Percentiles rank a stretch among this genome's conserved stretches.
Evolutionary conservation across 345 rosid species (phyloP).

Genomic region (Heritiera littoralis): DNA sequence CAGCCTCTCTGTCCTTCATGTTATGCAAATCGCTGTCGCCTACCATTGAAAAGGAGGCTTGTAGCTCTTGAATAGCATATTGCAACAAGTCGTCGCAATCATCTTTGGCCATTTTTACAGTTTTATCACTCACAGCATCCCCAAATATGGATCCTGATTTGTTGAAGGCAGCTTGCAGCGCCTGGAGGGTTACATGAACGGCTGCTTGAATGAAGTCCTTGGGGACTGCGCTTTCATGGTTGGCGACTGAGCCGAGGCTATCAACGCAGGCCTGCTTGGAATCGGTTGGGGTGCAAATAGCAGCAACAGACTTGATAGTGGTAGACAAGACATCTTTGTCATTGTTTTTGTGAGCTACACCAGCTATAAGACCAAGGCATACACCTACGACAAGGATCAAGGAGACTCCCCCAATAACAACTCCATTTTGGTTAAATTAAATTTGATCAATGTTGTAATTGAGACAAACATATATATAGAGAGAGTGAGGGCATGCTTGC

Average conservation of each 20-base stretch:
- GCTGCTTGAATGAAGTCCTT: constrained; percentile 44
- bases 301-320: constrained; percentile 33
- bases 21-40: constrained; percentile 34
- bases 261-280: constrained; percentile 39
- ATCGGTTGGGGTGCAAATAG: constrained; percentile 37
- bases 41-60: constrained; percentile 40
- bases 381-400: constrained; percentile 36
- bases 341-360: background rate
- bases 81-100: constrained; percentile 50
- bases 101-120: constrained; percentile 41
- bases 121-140: background rate
- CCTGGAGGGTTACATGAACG: constrained; percentile 30
- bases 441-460: background rate
- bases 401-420: constrained; percentile 28
- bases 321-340: constrained; percentile 15
- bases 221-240: constrained; percentile 28
- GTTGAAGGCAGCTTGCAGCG: constrained; percentile 29
- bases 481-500: no score
- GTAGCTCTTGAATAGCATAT: constrained; percentile 45
- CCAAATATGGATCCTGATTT: constrained; percentile 19
- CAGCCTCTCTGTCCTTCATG: constrained; percentile 27
- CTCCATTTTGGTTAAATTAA: constrained; percentile 13
- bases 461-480: background rate
- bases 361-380: constrained; percentile 29
- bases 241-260: constrained; percentile 25